Percentiles rank a stretch among this genome's conserved stretches.
Conservation (phyloP, 305 asterid species). For the Striga hermonthica region DNA sequence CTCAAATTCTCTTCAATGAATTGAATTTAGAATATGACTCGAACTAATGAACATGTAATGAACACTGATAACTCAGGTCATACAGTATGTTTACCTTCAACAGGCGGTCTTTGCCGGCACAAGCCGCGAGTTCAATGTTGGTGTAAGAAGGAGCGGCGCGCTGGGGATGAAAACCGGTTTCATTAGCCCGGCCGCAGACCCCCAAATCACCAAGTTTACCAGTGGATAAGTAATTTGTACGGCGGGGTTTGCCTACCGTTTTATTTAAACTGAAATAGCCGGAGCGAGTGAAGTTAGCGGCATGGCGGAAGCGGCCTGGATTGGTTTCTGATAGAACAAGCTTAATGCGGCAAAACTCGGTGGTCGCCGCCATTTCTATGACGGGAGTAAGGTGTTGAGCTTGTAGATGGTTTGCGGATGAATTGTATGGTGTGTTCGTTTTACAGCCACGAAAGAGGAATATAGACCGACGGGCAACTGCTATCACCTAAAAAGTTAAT, state of each 20-base stretch:
- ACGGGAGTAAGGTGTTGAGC: slow-evolving; percentile 20
- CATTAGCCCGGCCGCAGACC: slow-evolving; percentile 45
- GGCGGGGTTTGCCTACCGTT: slow-evolving; percentile 23
- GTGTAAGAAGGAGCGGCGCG: slow-evolving; percentile 32
- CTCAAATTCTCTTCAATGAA: background rate
- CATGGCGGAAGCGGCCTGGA: slow-evolving; percentile 24
- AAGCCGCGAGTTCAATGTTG: slow-evolving; percentile 43
- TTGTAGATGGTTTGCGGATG: background rate
- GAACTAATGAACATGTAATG: background rate
- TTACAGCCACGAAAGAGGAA: too few species aligned
- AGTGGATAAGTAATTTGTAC: slow-evolving; percentile 23
- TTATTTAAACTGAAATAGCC: slow-evolving; percentile 26
- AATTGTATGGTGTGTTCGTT: too few species aligned
- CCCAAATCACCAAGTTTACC: slow-evolving; percentile 23
- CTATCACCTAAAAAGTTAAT: too few species aligned
- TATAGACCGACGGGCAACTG: too few species aligned
- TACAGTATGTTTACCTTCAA: slow-evolving; percentile 41
- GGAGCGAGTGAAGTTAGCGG: slow-evolving; percentile 27
- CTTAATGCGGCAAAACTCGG: slow-evolving; percentile 38
- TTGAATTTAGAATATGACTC: background rate
- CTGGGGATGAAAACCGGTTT: slow-evolving; percentile 44
- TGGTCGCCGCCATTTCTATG: slow-evolving; percentile 42
- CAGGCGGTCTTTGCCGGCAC: slow-evolving; percentile 68
- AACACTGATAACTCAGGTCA: slow-evolving; percentile 1
- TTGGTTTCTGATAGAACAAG: slow-evolving; percentile 23